Evolutionary conservation across 306 rosid genomes (phyloP).

Genomic region (Vigna trinervia): DNA sequence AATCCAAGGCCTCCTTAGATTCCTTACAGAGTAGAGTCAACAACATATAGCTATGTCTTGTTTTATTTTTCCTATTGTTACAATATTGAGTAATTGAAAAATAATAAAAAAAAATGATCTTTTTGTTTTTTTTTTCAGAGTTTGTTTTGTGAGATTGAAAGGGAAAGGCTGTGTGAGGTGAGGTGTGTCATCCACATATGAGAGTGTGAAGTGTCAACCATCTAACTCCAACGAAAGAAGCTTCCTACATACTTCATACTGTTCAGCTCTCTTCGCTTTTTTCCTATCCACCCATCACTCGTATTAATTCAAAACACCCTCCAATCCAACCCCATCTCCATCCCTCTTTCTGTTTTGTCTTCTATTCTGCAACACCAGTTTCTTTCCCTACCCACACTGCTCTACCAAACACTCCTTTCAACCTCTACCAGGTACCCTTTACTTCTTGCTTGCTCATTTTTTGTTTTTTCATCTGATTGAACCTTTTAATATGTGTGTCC

Average conservation of each 20-base stretch:
- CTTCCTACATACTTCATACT: constrained; percentile 64
- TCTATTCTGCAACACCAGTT: constrained; percentile 1
- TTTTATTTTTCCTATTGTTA: too few relatives aligned
- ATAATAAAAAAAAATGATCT: too few relatives aligned
- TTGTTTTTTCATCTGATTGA: neutral
- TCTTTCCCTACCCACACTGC: constrained; percentile 6
- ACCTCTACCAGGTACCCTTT: constrained; percentile 53
- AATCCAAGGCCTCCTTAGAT: constrained; percentile 62
- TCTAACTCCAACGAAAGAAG: constrained; percentile 57
- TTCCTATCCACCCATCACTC: constrained; percentile 14
- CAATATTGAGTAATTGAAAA: too few relatives aligned
- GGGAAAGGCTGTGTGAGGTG: neutral
- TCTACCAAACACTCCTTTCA: neutral
- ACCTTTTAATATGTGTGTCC: neutral
- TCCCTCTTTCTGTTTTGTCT: constrained; percentile 19
- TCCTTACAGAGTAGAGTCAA: constrained; percentile 31
- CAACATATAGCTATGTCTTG: neutral
- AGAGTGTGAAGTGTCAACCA: constrained; percentile 39
- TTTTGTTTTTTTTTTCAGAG: too few relatives aligned
- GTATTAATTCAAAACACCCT: constrained; percentile 40
- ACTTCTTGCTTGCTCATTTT: neutral
- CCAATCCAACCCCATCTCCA: constrained; percentile 27
- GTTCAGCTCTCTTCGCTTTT: constrained; percentile 43
- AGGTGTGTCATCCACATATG: neutral
- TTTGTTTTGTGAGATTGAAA: too few relatives aligned